phyloP scores from a whole-genome alignment of 2,329 filamentous ascomycete genomes.

The Diaporthe australafricana region DNA sequence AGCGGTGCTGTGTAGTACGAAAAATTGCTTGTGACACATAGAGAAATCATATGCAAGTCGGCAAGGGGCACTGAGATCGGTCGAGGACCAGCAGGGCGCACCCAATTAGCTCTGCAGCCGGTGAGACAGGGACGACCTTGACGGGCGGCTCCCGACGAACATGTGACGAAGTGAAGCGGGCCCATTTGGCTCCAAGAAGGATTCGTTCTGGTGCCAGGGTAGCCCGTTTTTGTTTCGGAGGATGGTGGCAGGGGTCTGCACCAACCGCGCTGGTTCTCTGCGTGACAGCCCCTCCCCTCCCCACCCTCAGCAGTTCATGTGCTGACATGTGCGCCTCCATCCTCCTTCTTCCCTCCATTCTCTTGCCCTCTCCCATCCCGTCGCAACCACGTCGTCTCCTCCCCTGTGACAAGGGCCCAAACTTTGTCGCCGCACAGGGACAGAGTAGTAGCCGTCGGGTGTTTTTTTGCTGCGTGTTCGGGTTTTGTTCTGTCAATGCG shows the following conservation, averaged over 20 bases:
- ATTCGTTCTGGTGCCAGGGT: background rate
- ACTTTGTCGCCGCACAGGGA: slow-evolving; percentile 10
- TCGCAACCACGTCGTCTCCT: slow-evolving; percentile 3
- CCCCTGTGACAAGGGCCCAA: slow-evolving; percentile 2
- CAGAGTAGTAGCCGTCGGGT: slow-evolving; percentile 17
- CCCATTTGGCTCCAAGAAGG: background rate
- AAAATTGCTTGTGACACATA: slow-evolving; percentile 38
- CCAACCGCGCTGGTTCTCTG: background rate
- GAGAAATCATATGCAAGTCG: slow-evolving; percentile 33
- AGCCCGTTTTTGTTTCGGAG: slow-evolving; percentile 21
- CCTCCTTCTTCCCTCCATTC: background rate
- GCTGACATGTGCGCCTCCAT: slow-evolving; percentile 34
- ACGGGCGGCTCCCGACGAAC: slow-evolving; percentile 32
- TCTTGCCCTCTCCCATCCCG: background rate
- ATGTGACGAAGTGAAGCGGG: slow-evolving; percentile 32
- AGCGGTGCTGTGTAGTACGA: slow-evolving; percentile 5
- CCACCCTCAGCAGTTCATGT: background rate
- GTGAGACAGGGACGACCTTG: slow-evolving; percentile 34
- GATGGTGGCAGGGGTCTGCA: slow-evolving; percentile 1
- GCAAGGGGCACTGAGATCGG: slow-evolving; percentile 25
- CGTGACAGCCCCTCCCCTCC: background rate
- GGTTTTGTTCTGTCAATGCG: slow-evolving; percentile 10
- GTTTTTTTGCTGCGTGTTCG: background rate
- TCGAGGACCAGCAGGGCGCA: slow-evolving; percentile 9
- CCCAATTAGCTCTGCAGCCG: slow-evolving; percentile 32